phyloP scores from a whole-genome alignment of 345 rosid species.

The Hevea brasiliensis region DNA sequence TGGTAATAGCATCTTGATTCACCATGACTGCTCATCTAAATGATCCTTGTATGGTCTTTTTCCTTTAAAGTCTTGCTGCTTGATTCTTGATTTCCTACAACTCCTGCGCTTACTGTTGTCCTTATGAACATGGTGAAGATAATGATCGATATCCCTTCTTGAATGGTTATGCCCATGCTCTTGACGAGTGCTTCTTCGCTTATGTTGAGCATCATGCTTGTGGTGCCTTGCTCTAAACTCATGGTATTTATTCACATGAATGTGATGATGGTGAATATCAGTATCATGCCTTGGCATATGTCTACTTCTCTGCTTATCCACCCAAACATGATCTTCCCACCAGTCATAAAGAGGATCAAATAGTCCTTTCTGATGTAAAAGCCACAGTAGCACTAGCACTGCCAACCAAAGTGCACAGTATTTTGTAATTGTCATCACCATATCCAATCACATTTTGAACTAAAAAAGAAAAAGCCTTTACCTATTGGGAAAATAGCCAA shows the following conservation, averaged over 20 bases:
- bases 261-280: constrained; percentile 25
- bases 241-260: constrained; percentile 35
- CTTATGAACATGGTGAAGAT: constrained; percentile 35
- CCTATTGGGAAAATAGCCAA: constrained; percentile 74
- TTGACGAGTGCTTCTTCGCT: constrained; percentile 32
- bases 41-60: constrained; percentile 20
- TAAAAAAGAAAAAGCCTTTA: constrained; percentile 25
- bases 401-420: constrained; percentile 24
- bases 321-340: constrained; percentile 68
- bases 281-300: constrained; percentile 25
- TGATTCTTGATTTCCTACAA: constrained; percentile 37
- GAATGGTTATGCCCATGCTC: constrained; percentile 45
- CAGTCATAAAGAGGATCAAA: constrained; percentile 81
- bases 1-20: constrained; percentile 2
- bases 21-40: constrained; percentile 5
- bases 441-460: not conserved
- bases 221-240: constrained; percentile 37
- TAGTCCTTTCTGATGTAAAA: constrained; percentile 83
- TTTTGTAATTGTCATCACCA: not conserved
- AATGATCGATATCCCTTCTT: constrained; percentile 26
- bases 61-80: constrained; percentile 33
- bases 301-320: constrained; percentile 22
- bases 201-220: constrained; percentile 41
- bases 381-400: constrained; percentile 79
- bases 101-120: constrained; percentile 40